Conservation (phyloP, 2,329 filamentous ascomycete species). For the Phialocephala subalpina region DNA sequence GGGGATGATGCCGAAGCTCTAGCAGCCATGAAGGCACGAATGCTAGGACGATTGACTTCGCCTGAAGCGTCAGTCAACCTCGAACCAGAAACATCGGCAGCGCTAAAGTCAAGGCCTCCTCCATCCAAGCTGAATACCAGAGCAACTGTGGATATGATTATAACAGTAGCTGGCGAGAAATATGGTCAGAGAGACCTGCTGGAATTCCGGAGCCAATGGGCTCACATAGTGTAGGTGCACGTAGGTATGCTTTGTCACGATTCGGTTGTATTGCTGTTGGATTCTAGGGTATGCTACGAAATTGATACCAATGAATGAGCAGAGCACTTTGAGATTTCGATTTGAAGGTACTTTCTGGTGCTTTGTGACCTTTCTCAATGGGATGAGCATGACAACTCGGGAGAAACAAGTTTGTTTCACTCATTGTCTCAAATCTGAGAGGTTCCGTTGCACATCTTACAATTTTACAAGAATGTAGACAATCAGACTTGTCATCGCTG, state of each 20-base stretch:
- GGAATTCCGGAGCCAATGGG: conserved; percentile 70
- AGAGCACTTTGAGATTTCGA: background rate
- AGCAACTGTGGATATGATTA: conserved; percentile 90
- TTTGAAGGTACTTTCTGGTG: background rate
- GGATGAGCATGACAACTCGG: background rate
- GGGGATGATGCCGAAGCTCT: background rate
- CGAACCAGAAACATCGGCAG: conserved; percentile 18
- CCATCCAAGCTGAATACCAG: conserved; percentile 46
- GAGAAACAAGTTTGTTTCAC: no score
- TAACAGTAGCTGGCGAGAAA: conserved; percentile 86
- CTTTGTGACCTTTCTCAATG: background rate
- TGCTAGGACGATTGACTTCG: background rate
- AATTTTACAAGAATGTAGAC: background rate
- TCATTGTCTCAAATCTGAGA: background rate
- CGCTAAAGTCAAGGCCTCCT: conserved; percentile 1
- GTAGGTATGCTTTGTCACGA: conserved; percentile 15
- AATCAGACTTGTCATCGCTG: no score
- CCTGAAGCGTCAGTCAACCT: conserved; percentile 22
- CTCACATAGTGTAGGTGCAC: conserved; percentile 22
- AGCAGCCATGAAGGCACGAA: conserved; percentile 2
- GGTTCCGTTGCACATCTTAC: background rate
- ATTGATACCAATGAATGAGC: background rate
- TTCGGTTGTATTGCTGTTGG: background rate
- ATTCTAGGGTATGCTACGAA: background rate
- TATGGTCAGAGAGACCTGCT: conserved; percentile 91